phyloP scores from a whole-genome alignment of 2,329 filamentous ascomycete species.

The Dactylellina cionopaga region DNA sequence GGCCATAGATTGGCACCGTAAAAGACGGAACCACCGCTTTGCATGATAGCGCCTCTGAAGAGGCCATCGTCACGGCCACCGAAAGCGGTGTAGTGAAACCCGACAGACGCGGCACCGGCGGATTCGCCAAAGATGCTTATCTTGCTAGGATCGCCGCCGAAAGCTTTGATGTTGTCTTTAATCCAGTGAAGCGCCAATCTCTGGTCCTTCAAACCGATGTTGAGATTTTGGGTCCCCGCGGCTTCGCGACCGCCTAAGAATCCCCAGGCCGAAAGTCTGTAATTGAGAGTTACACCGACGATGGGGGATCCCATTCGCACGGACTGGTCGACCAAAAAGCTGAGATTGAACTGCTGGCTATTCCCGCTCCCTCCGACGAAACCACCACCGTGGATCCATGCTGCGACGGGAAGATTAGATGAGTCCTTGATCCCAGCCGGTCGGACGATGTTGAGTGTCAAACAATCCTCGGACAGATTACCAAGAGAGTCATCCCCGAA shows the following conservation, averaged over 20 bases:
- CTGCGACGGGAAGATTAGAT: constrained; percentile 57
- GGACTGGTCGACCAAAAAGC: constrained; percentile 68
- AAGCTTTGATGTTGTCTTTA: constrained; percentile 68
- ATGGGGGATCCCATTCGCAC: constrained; percentile 67
- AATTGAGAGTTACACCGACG: constrained; percentile 68
- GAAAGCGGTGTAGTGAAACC: constrained; percentile 66
- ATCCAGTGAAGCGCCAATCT: constrained; percentile 70
- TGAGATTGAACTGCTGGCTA: constrained; percentile 72
- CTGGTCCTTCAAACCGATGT: constrained; percentile 73
- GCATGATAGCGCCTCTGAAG: constrained; percentile 67
- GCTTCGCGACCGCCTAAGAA: constrained; percentile 65
- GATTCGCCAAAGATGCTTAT: constrained; percentile 74
- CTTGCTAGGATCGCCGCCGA: constrained; percentile 70
- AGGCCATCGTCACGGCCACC: constrained; percentile 67
- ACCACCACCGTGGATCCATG: constrained; percentile 63
- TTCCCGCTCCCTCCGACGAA: constrained; percentile 65
- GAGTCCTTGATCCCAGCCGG: constrained; percentile 39
- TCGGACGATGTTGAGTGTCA: constrained; percentile 59
- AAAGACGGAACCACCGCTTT: constrained; percentile 65
- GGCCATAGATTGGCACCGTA: constrained; percentile 66
- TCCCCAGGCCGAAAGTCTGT: constrained; percentile 66
- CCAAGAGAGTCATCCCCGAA: constrained; percentile 54
- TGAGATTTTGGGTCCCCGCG: constrained; percentile 63
- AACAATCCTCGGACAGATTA: constrained; percentile 57
- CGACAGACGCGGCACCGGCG: constrained; percentile 66